A percentile compares a stretch with the other conserved stretches of the same genome.
These are phyloP conservation scores for Trypanosoma brucei DNA, from an alignment of 208 protist species.

Conservation along the genomic window DNA sequence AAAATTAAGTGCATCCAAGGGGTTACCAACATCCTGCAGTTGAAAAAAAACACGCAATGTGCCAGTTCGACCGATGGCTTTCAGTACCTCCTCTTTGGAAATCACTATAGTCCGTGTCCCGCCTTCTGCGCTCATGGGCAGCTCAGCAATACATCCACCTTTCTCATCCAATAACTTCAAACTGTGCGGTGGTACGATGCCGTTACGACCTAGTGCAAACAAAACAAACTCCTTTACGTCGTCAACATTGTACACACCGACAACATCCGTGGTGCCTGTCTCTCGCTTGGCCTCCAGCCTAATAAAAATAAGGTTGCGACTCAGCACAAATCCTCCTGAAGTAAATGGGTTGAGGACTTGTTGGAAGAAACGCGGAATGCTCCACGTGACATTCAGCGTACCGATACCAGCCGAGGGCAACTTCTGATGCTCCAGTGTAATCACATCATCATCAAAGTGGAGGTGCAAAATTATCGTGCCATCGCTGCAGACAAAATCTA, in stretches of 20 bases:
- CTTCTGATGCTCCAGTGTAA: constrained; percentile 28
- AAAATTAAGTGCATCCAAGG: constrained; percentile 50
- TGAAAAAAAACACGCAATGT: constrained; percentile 43
- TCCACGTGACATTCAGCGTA: constrained; percentile 49
- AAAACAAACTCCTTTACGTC: constrained; percentile 54
- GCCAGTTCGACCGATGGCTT: constrained; percentile 30
- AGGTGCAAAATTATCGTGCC: constrained; percentile 59
- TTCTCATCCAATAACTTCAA: constrained; percentile 56
- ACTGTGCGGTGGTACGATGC: constrained; percentile 58
- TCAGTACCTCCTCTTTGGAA: constrained; percentile 25
- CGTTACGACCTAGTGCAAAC: constrained; percentile 73
- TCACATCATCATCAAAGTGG: constrained; percentile 71
- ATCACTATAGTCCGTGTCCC: constrained; percentile 49
- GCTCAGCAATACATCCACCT: constrained; percentile 31
- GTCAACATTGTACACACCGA: constrained; percentile 24
- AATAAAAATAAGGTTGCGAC: constrained; percentile 36
- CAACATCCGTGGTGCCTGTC: constrained; percentile 17
- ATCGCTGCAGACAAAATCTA: constrained; percentile 40
- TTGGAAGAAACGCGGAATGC: constrained; percentile 42
- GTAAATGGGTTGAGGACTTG: constrained; percentile 77
- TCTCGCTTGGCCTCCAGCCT: constrained; percentile 61
- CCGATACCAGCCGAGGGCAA: constrained; percentile 17
- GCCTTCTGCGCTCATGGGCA: constrained; percentile 34
- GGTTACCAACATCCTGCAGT: constrained; percentile 44
- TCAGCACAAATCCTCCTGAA: constrained; percentile 51